These are phyloP conservation scores for Bipolaris victoriae DNA, from an alignment of 2,329 filamentous ascomycete species.

Conservation along the genomic window DNA sequence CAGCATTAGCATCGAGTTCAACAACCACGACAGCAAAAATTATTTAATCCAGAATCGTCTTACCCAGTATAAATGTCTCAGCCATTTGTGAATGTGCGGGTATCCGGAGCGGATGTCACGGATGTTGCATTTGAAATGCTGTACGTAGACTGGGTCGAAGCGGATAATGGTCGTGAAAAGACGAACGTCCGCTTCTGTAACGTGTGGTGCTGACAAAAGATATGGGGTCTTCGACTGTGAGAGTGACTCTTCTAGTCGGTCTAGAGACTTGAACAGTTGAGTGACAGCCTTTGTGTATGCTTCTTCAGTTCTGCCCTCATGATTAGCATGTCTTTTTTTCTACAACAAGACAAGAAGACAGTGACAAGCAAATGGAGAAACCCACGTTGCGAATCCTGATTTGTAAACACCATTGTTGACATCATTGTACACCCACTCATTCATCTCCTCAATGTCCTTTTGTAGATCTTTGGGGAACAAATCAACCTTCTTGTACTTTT, in stretches of 20 bases:
- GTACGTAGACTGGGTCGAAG: constrained; percentile 63
- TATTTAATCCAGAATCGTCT: background rate
- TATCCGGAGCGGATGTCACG: constrained; percentile 85
- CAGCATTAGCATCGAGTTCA: background rate
- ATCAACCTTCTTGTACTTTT: constrained; percentile 53
- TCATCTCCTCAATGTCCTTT: constrained; percentile 56
- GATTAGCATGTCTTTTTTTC: background rate
- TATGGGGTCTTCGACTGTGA: constrained; percentile 52
- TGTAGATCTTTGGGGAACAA: constrained; percentile 54
- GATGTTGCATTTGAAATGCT: constrained; percentile 79
- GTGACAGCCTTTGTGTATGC: constrained; percentile 57
- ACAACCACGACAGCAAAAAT: background rate
- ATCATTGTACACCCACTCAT: constrained; percentile 60
- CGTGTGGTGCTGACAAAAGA: constrained; percentile 52
- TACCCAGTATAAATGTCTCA: constrained; percentile 81
- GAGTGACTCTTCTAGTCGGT: constrained; percentile 55
- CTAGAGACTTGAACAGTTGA: constrained; percentile 56
- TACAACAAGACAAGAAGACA: background rate
- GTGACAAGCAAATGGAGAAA: constrained; percentile 4
- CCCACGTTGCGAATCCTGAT: constrained; percentile 58
- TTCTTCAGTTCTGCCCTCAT: constrained; percentile 50
- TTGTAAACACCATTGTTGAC: constrained; percentile 62
- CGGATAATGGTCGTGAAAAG: constrained; percentile 66
- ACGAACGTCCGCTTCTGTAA: constrained; percentile 59
- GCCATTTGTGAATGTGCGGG: constrained; percentile 79